These are phyloP conservation scores for Cercospora berteroae DNA, from an alignment of 2,329 filamentous ascomycete genomes.

Conservation along the genomic window DNA sequence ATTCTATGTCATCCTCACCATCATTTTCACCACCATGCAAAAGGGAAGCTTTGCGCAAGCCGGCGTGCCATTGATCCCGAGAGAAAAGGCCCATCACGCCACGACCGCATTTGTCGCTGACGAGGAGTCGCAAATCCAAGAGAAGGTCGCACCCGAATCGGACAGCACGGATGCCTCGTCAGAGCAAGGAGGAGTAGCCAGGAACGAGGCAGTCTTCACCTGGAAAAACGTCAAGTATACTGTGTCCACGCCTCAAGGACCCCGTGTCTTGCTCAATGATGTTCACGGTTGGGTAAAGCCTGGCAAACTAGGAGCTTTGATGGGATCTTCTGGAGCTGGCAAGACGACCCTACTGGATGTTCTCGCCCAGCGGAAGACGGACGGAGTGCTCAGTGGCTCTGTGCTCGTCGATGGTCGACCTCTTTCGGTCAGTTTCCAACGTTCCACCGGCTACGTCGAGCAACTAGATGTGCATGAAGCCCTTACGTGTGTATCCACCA, in stretches of 20 bases:
- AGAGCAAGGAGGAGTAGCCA: conserved; percentile 44
- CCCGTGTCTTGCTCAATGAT: conserved; percentile 54
- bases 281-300: conserved; percentile 72
- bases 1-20: conserved; percentile 57
- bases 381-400: conserved; percentile 45
- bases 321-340: conserved; percentile 68
- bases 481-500: conserved; percentile 42
- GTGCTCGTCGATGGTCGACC: conserved; percentile 45
- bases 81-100: conserved; percentile 52
- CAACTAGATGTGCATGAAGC: conserved; percentile 67
- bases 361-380: conserved; percentile 45
- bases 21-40: conserved; percentile 59
- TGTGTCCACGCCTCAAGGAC: conserved; percentile 51
- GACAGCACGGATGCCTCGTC: conserved; percentile 30
- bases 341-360: conserved; percentile 42
- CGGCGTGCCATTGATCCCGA: conserved; percentile 56
- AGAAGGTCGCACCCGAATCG: conserved; percentile 3
- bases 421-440: conserved; percentile 47
- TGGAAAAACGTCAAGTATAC: conserved; percentile 83
- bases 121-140: conserved; percentile 17
- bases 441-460: conserved; percentile 55
- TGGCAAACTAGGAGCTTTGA: conserved; percentile 72
- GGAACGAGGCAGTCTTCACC: conserved; percentile 67
- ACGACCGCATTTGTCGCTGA: conserved; percentile 16
- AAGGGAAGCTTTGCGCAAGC: conserved; percentile 34